Conservation (phyloP, 345 rosid species). For the Ricinus communis region DNA sequence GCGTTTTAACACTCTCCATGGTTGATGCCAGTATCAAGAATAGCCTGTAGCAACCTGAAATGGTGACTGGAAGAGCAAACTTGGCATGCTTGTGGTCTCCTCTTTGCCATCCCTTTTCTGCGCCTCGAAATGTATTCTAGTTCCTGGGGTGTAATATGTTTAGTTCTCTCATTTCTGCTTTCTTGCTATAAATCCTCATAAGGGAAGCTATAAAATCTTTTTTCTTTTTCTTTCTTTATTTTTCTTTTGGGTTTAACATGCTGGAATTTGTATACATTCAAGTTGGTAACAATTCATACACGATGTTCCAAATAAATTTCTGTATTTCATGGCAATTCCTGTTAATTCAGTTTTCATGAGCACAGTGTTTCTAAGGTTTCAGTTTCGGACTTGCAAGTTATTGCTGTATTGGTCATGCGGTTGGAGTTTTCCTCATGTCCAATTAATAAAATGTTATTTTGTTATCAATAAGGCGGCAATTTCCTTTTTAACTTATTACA, state of each 20-base stretch:
- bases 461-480: too few relatives aligned
- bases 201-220: background rate
- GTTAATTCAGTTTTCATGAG: too few relatives aligned
- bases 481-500: too few relatives aligned
- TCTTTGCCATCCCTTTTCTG: background rate
- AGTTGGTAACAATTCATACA: conserved; percentile 7
- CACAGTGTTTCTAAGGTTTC: too few relatives aligned
- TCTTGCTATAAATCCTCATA: background rate
- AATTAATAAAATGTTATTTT: too few relatives aligned
- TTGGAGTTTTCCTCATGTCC: too few relatives aligned
- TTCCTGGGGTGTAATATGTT: background rate
- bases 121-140: conserved; percentile 7
- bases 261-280: background rate
- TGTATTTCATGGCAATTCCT: too few relatives aligned
- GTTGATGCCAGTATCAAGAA: conserved; percentile 18
- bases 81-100: conserved; percentile 15
- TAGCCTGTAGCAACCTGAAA: conserved; percentile 5
- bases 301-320: background rate
- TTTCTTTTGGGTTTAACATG: conserved; percentile 1
- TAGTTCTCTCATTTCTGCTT: background rate
- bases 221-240: background rate
- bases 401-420: too few relatives aligned
- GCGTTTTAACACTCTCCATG: conserved; percentile 51
- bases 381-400: background rate
- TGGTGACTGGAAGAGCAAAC: conserved; percentile 6